Evolutionary conservation across 495 filamentous ascomycete genomes (phyloP), one percentile per base, ranked within the genome.

Genomic region (Aspergillus panamensis): DNA sequence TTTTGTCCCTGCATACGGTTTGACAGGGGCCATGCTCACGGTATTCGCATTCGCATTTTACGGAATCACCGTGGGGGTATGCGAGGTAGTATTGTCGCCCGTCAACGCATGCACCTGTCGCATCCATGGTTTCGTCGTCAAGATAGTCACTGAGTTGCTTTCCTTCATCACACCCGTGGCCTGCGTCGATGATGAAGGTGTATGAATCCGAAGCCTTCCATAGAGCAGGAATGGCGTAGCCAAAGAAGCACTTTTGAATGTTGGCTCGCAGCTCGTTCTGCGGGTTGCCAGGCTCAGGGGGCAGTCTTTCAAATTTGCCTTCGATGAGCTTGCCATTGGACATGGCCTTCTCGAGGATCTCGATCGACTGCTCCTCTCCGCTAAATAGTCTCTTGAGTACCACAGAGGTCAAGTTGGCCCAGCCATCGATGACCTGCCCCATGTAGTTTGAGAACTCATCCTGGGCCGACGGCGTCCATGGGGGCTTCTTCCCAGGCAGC

Each of bases 151-250:
- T 16, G 20, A 66, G 12, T 25, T 65, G 58, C 32, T 68, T 57
- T 37, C 35, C 17, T 8, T 45, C 57, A 33, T 42, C 51, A 44
- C 71, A 75, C 12, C 10, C 47, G 45, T 55, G 42, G 39, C 69
- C 71, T 0, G 72, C 64, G 65, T 72, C 71, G 14, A 72, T 35
- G 53, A 73, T 51, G 48, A 73, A 75, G 37, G 68, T 45, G 49
- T 62, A 58, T 3, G 53, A 40, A 2, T 53, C 39, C 9, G 71
- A 64, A 8, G 21, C 8, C 48, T 55, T 40, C 72, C 70, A 75
- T 1, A 69, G 37, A 12, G 58, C 51, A 0, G 72, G 69, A 50
- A 73, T 73, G 32, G 62, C 30, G 56, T 54, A 73, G 42, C 52
- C 69, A 58, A 51, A 72, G 52, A 73, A 63, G 33, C 53, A 37